Conservation (phyloP, 2,329 filamentous ascomycete species). For the Talaromyces marneffei region DNA sequence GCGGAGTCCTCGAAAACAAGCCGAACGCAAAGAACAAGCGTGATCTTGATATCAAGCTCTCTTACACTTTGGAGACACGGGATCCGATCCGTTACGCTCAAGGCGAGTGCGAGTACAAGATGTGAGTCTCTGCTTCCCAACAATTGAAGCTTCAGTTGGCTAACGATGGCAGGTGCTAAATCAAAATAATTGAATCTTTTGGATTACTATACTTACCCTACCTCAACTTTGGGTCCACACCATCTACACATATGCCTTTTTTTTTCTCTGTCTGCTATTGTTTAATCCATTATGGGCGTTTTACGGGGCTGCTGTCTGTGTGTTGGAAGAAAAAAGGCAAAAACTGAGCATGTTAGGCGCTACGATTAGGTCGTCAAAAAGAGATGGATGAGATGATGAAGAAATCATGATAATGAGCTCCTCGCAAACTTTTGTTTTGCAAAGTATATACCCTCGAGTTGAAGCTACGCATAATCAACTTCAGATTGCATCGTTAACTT, state of each 20-base stretch:
- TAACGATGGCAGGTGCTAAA: conserved; percentile 9
- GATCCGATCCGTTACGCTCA: conserved; percentile 64
- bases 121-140: conserved; percentile 33
- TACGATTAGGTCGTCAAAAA: conserved; percentile 15
- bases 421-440: conserved; percentile 34
- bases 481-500: conserved; percentile 2
- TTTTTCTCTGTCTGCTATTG: conserved; percentile 18
- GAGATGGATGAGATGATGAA: conserved; percentile 26
- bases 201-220: conserved; percentile 13
- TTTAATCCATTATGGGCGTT: conserved; percentile 25
- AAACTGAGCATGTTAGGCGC: conserved; percentile 26
- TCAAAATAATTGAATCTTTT: conserved; percentile 6
- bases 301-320: conserved; percentile 22
- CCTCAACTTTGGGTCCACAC: not conserved
- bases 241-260: not conserved
- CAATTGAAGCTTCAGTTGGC: not conserved
- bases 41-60: conserved; percentile 85
- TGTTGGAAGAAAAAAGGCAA: conserved; percentile 6
- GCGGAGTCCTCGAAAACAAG: conserved; percentile 68
- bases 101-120: conserved; percentile 74
- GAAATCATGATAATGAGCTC: conserved; percentile 40
- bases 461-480: conserved; percentile 38
- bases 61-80: conserved; percentile 71
- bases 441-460: conserved; percentile 46
- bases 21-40: conserved; percentile 92